Evolutionary conservation across 306 rosid species (phyloP).

Genomic region (Luffa aegyptiaca): DNA sequence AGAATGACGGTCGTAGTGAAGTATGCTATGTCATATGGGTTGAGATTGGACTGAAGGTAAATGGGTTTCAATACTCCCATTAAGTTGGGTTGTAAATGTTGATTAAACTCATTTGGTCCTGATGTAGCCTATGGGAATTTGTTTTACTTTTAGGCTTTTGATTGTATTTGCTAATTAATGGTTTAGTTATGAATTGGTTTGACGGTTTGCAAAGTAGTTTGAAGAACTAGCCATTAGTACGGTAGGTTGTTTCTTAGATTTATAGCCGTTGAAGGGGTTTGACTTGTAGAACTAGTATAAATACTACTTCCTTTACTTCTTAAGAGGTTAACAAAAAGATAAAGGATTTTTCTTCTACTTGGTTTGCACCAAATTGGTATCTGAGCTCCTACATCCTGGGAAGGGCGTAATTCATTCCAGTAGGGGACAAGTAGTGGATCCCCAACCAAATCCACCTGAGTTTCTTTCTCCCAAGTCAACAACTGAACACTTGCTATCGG

Average conservation of each 20-base stretch:
- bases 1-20: not conserved
- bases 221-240: not conserved
- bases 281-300: not conserved
- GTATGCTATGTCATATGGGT: not conserved
- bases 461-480: not conserved
- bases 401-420: not conserved
- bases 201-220: not conserved
- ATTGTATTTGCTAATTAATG: not conserved
- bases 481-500: not conserved
- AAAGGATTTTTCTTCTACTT: no score
- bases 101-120: not conserved
- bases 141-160: not conserved
- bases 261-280: not conserved
- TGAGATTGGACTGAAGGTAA: not conserved
- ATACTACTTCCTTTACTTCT: not conserved
- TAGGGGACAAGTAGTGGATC: not conserved
- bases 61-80: not conserved
- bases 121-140: not conserved
- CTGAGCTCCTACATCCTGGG: not conserved
- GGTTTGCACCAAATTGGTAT: not conserved
- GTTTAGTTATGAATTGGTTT: not conserved
- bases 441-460: not conserved
- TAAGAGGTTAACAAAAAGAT: no score
- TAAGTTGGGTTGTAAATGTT: not conserved
- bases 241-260: not conserved